phyloP scores from a whole-genome alignment of 306 rosid genomes.

The cucumber (Cucumis sativus) region Cucumber_9930_V3 NC_026660.2:26069501-26070000 shows the following conservation, averaged over 20 bases:
- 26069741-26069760: slow-evolving; percentile 11
- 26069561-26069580: slow-evolving; percentile 59
- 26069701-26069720: neutral
- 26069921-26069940: slow-evolving; percentile 32
- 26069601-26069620: slow-evolving; percentile 28
- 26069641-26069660: slow-evolving; percentile 43
- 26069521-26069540: slow-evolving; percentile 50
- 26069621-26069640: slow-evolving; percentile 9
- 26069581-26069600: slow-evolving; percentile 49
- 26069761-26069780: slow-evolving; percentile 58
- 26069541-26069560: slow-evolving; percentile 47
- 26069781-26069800: slow-evolving; percentile 65
- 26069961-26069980: neutral
- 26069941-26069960: slow-evolving; percentile 62
- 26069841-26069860: slow-evolving; percentile 58
- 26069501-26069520: slow-evolving; percentile 54
- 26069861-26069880: slow-evolving; percentile 43
- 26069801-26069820: slow-evolving; percentile 71
- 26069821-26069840: slow-evolving; percentile 74
- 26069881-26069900: slow-evolving; percentile 75
- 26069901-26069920: slow-evolving; percentile 77
- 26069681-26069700: slow-evolving; percentile 53
- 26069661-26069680: slow-evolving; percentile 65
- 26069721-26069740: neutral
- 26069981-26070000: neutral